phyloP scores from a whole-genome alignment of 345 rosid species.

The sweet orange (Citrus sinensis) region DVS_A1.0 CM039163.1:2348501-2349000 shows the following conservation, averaged over 20 bases:
- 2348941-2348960: slow-evolving; percentile 38
- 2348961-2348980: slow-evolving; percentile 44
- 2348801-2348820: slow-evolving; percentile 33
- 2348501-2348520: slow-evolving; percentile 63
- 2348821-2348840: slow-evolving; percentile 51
- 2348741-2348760: slow-evolving; percentile 9
- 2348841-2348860: slow-evolving; percentile 54
- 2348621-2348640: background rate
- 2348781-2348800: slow-evolving; percentile 30
- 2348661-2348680: slow-evolving; percentile 13
- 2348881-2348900: slow-evolving; percentile 39
- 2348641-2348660: background rate
- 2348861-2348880: slow-evolving; percentile 56
- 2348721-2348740: slow-evolving; percentile 39
- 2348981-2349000: slow-evolving; percentile 62
- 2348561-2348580: slow-evolving; percentile 54
- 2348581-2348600: slow-evolving; percentile 38
- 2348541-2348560: slow-evolving; percentile 66
- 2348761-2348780: slow-evolving; percentile 29
- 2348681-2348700: slow-evolving; percentile 41
- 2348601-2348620: background rate
- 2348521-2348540: slow-evolving; percentile 67
- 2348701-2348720: slow-evolving; percentile 34
- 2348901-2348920: slow-evolving; percentile 53
- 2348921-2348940: slow-evolving; percentile 56